Evolutionary conservation across 2,329 filamentous ascomycete genomes (phyloP), one percentile per base, ranked within the genome.

Genomic region (Sporothrix sp.): DNA sequence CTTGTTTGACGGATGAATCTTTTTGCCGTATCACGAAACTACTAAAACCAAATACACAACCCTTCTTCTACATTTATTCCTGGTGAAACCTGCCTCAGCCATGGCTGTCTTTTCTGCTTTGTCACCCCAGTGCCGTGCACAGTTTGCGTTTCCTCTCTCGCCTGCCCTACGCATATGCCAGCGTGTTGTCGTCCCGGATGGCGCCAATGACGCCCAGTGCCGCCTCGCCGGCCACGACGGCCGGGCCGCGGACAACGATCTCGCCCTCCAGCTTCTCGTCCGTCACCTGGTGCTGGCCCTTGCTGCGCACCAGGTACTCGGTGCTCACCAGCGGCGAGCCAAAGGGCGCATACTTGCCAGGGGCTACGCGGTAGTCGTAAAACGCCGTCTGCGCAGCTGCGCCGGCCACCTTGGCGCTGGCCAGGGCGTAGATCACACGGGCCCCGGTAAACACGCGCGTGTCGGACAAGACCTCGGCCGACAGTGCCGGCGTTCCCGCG

Each of bases 401-500:
- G 33, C 93, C 93, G 2, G 90, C 91, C n/a, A 97, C 86, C 54
- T 80, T 79, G 21, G 87, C 73, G 1, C 85, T 82, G 16, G 88
- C 85, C 50, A 98, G 73, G 3, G 89, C 90, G 65, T 97, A 95
- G 46, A 94, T 74, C 51, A 96, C 74, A 47, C 88, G 80, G 2
- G 88, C 84, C 25, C 84, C 79, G 2, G 85, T 87, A 65, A 89
- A 87, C 48, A 94, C 76, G 40, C 90, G 81, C 52, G 97, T 68
- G 61, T 96, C 87, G 0, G 85, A 87, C 36, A 97, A 73, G 46
- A 82, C 78, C 20, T 76, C 67, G 3, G 84, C 81, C 36, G 78
- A 84, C 11, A 97, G 70, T 1, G 78, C 74, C 2, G 82, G 80
- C 1, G 75, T 73, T 2, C 73, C 73, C 2, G 76, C 72, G 36